phyloP scores from a whole-genome alignment of 257 asterid species.

The Solanum appendiculatum region DNA sequence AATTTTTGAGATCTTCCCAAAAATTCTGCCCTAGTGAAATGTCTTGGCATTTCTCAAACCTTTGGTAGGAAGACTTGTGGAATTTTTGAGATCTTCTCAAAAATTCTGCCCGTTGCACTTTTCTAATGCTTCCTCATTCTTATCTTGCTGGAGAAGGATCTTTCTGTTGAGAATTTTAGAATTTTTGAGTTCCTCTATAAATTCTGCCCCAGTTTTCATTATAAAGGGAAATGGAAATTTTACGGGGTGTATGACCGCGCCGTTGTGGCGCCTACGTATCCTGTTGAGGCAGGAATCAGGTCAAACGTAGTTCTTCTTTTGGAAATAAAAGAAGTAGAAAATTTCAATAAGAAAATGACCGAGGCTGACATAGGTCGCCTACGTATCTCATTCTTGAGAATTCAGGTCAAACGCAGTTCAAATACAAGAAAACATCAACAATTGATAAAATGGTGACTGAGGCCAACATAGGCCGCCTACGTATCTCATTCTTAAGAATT shows the following conservation, averaged over 20 bases:
- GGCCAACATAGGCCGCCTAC: too few species aligned
- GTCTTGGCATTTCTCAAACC: background rate
- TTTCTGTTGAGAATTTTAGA: too few species aligned
- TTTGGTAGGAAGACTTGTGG: background rate
- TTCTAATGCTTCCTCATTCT: background rate
- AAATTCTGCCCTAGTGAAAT: background rate
- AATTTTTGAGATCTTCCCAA: background rate
- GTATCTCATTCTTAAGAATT: too few species aligned
- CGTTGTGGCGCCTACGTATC: background rate
- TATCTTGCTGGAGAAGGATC: background rate
- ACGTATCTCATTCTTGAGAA: background rate
- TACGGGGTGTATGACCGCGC: background rate
- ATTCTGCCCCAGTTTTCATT: background rate
- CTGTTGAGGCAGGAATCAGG: background rate
- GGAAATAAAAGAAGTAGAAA: too few species aligned
- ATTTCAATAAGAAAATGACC: too few species aligned
- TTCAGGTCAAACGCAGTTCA: too few species aligned
- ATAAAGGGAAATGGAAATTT: background rate
- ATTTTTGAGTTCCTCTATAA: too few species aligned
- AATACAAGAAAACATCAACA: too few species aligned
- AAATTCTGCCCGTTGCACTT: background rate
- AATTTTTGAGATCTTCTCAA: background rate
- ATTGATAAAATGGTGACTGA: too few species aligned
- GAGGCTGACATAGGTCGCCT: background rate
- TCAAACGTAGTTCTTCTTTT: background rate